These are phyloP conservation scores for Orbilia brochopaga DNA, from an alignment of 2,329 filamentous ascomycete genomes.

Conservation along the genomic window DNA sequence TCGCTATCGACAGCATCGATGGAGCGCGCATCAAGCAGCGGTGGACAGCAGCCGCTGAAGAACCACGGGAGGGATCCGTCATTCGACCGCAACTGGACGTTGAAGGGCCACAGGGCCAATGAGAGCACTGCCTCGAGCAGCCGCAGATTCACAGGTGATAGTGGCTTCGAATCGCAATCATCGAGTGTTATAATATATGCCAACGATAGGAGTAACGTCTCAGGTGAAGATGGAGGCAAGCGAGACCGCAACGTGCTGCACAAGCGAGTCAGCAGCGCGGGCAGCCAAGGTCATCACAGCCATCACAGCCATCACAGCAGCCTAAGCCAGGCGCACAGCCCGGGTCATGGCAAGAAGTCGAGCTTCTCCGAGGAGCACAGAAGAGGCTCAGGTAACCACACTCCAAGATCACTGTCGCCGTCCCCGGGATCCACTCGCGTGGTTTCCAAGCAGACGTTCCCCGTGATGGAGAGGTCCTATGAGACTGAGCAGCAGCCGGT, in stretches of 20 bases:
- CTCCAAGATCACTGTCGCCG: conserved; percentile 60
- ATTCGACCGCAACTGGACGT: conserved; percentile 73
- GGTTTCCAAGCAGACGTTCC: conserved; percentile 55
- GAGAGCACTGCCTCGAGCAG: conserved; percentile 54
- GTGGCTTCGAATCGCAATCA: conserved; percentile 55
- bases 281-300: conserved; percentile 64
- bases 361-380: conserved; percentile 79
- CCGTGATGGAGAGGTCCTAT: conserved; percentile 40
- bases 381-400: conserved; percentile 60
- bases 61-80: conserved; percentile 62
- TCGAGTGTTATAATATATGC: conserved; percentile 36
- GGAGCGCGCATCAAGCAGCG: conserved; percentile 41
- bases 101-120: conserved; percentile 55
- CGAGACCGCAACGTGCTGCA: conserved; percentile 78
- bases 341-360: conserved; percentile 70
- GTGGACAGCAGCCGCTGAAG: conserved; percentile 21
- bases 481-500: conserved; percentile 27
- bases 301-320: conserved; percentile 61
- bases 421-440: conserved; percentile 61
- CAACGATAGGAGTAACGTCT: conserved; percentile 56
- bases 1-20: conserved; percentile 46
- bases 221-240: conserved; percentile 65
- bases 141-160: conserved; percentile 53
- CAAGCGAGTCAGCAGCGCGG: conserved; percentile 61
- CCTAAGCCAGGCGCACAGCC: conserved; percentile 41